Conservation (phyloP, 2,329 filamentous ascomycete genomes). For the Aureobasidium sp. region DNA sequence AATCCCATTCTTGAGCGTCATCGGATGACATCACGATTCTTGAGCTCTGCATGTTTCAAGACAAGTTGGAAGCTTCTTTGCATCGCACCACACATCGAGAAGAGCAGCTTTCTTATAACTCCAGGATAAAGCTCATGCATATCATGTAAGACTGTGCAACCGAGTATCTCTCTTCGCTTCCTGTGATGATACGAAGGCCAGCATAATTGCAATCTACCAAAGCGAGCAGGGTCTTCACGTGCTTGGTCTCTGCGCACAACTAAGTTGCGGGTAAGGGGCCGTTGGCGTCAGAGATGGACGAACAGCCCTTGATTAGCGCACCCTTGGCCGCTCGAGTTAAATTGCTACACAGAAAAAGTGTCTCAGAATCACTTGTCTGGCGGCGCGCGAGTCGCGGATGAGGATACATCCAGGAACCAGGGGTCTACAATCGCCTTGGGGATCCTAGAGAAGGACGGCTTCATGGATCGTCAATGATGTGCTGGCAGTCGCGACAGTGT, state of each 20-base stretch:
- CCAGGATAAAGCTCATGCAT: too few species aligned
- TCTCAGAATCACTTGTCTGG: constrained; percentile 6
- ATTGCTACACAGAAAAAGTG: constrained; percentile 5
- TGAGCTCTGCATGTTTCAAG: too few species aligned
- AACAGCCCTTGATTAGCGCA: constrained; percentile 5
- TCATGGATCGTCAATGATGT: constrained; percentile 12
- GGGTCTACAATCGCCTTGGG: not conserved
- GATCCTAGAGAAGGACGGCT: not conserved
- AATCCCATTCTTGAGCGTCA: too few species aligned
- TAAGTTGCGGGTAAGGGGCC: constrained; percentile 9
- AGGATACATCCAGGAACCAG: not conserved
- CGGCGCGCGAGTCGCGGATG: constrained; percentile 4
- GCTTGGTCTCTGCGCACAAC: constrained; percentile 4
- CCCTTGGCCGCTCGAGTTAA: constrained; percentile 7
- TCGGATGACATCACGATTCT: constrained; percentile 3
- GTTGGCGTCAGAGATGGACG: constrained; percentile 9
- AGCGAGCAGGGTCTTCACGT: constrained; percentile 4
- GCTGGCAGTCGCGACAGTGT: not conserved
- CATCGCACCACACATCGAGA: too few species aligned
- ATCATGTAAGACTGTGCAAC: not conserved
- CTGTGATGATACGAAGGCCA: not conserved
- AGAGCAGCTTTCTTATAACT: too few species aligned
- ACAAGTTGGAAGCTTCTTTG: too few species aligned
- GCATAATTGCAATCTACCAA: constrained; percentile 2
- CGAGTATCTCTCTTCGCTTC: not conserved